phyloP scores from a whole-genome alignment of 805 yeast genomes.

The Metschnikowia reukaufii region DNA sequence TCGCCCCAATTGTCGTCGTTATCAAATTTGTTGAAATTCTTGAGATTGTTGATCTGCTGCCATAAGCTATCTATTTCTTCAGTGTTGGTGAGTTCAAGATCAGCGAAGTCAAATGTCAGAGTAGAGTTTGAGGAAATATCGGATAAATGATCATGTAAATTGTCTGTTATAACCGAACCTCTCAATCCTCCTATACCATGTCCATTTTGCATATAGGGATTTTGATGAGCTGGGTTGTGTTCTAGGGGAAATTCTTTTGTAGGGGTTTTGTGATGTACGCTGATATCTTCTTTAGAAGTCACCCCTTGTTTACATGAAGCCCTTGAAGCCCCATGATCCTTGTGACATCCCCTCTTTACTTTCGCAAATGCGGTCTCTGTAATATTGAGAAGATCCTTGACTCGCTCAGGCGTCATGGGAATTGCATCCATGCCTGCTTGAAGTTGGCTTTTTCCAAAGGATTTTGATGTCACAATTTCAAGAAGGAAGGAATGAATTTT shows the following conservation, averaged over 20 bases:
- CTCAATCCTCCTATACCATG: background rate
- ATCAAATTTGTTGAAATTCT: conserved; percentile 1
- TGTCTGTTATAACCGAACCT: background rate
- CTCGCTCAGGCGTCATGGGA: conserved; percentile 5
- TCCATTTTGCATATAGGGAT: background rate
- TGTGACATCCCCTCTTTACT: conserved; percentile 7
- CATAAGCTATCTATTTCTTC: conserved; percentile 13
- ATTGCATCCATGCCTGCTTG: conserved; percentile 4
- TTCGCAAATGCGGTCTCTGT: conserved; percentile 5
- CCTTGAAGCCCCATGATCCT: background rate
- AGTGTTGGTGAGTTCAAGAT: conserved; percentile 3
- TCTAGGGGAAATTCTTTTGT: too few species aligned
- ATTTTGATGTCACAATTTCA: conserved; percentile 1
- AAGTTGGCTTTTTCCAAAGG: conserved; percentile 4
- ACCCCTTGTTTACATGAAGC: background rate
- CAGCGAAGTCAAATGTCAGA: conserved; percentile 7
- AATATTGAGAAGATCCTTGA: conserved; percentile 14
- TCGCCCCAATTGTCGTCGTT: background rate
- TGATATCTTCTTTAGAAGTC: background rate
- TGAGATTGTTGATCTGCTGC: conserved; percentile 11
- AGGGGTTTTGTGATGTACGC: too few species aligned
- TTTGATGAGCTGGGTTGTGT: too few species aligned
- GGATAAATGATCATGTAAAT: background rate
- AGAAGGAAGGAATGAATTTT: conserved; percentile 15
- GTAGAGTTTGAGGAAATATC: conserved; percentile 5